Evolutionary conservation across 2,329 filamentous ascomycete species (phyloP), one percentile per base, ranked within the genome.

Genomic region (Xylaria sp.): DNA sequence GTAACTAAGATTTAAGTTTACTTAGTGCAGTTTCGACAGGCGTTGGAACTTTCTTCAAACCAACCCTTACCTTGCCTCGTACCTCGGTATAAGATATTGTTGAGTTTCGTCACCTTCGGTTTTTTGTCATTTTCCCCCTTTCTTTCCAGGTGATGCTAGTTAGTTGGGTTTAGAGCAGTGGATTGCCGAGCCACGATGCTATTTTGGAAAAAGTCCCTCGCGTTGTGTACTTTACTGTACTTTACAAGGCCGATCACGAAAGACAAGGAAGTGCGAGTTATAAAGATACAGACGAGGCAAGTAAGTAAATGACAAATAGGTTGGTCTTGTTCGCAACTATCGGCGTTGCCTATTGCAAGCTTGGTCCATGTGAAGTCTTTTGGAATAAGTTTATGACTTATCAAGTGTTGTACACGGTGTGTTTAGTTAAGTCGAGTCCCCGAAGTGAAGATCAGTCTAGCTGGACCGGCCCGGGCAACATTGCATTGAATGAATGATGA

Each of bases 141-240:
- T 28, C 28, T 52, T 6, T 52, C 10, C n/a, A 9, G n/a, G n/a
- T 20, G 52, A n/a, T 36, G 36, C 12, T 41, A 36, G 7, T 15
- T 36, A 25, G 41, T 57, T 57, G 59, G 59, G 13, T 54, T 52
- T 15, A 28, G 41, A 41, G 39, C 36, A 57, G 7, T 23, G 52
- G 31, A 46, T 57, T 57, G 43, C 33, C 36, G 20, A 36, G 43
- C 46, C 46, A 28, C 10, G 13, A 28, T 15, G 2, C 20, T 12
- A 8, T 54, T 3, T 18, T 20, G 33, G 10, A 18, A 23, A 52
- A 23, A 20, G 10, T 25, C 43, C 41, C 39, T 18, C 39, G 20
- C 23, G 13, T 43, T 2, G 2, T 28, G 25, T 28, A n/a, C n/a
- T 4, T 28, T 28, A 5, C 28, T n/a, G 28, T 28, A 5, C 28